These are phyloP conservation scores for Mycena haematopus DNA, from an alignment of 768 basidiomycete species.

Conservation along the genomic window DNA sequence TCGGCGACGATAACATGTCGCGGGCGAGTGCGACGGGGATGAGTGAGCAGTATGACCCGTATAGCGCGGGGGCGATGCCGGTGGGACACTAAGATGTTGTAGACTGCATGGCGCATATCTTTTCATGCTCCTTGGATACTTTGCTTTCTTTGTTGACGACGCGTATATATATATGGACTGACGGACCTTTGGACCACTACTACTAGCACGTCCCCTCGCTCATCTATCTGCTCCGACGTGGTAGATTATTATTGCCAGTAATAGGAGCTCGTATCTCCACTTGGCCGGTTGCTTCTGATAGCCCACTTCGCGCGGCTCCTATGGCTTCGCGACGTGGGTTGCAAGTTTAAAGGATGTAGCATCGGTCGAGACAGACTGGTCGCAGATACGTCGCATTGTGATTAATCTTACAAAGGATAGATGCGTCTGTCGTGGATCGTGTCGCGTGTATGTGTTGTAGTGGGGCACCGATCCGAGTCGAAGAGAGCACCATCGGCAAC, in stretches of 20 bases:
- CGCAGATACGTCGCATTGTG: too few species aligned
- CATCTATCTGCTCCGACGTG: constrained; percentile 9
- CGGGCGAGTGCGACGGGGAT: constrained; percentile 7
- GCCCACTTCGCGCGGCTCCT: background rate
- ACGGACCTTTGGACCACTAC: constrained; percentile 13
- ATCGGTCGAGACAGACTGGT: too few species aligned
- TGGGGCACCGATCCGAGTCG: too few species aligned
- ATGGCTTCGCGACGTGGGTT: background rate
- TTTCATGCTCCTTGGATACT: background rate
- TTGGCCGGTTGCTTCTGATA: background rate
- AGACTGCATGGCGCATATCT: background rate
- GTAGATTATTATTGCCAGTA: constrained; percentile 23
- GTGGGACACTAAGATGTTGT: background rate
- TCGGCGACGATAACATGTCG: constrained; percentile 12
- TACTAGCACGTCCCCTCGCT: constrained; percentile 2
- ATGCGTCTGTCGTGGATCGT: too few species aligned
- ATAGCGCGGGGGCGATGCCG: constrained; percentile 20
- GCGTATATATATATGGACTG: background rate
- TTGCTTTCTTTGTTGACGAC: constrained; percentile 1
- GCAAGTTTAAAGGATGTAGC: background rate
- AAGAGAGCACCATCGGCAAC: too few species aligned
- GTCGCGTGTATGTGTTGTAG: too few species aligned
- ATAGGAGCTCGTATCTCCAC: constrained; percentile 6
- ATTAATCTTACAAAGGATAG: too few species aligned
- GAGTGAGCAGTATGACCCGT: constrained; percentile 26